These are phyloP conservation scores for Leccinum ochraceum DNA, from an alignment of 768 basidiomycete species.

Conservation along the genomic window DNA sequence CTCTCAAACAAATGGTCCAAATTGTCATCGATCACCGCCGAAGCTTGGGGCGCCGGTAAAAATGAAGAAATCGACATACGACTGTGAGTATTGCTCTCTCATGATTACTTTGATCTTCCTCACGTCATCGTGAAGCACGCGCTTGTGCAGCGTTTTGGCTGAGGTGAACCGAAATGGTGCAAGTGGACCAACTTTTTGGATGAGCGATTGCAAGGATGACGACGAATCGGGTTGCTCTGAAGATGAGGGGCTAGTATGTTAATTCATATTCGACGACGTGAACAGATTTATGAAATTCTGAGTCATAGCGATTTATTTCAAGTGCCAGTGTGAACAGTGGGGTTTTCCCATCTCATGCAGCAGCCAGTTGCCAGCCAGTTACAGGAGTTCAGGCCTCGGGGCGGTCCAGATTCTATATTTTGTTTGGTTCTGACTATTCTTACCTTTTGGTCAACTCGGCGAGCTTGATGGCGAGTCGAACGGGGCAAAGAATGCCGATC, in stretches of 20 bases:
- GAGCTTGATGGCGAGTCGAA: not conserved
- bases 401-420: too few relatives aligned
- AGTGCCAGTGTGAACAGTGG: too few relatives aligned
- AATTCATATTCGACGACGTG: too few relatives aligned
- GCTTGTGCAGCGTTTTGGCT: not conserved
- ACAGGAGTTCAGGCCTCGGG: too few relatives aligned
- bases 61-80: too few relatives aligned
- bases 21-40: not conserved
- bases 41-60: not conserved
- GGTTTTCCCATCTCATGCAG: not conserved
- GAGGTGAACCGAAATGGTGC: not conserved
- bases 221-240: not conserved
- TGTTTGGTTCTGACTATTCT: not conserved
- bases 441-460: too few relatives aligned
- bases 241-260: not conserved
- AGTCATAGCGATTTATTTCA: too few relatives aligned
- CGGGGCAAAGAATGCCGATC: not conserved
- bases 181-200: not conserved
- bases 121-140: not conserved
- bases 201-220: not conserved
- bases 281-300: not conserved
- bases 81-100: not conserved
- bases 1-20: rapidly evolving
- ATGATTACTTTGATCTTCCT: not conserved
- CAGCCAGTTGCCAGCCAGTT: too few relatives aligned